Conservation (phyloP, 345 rosid genomes). For the Dimocarpus longan region DNA sequence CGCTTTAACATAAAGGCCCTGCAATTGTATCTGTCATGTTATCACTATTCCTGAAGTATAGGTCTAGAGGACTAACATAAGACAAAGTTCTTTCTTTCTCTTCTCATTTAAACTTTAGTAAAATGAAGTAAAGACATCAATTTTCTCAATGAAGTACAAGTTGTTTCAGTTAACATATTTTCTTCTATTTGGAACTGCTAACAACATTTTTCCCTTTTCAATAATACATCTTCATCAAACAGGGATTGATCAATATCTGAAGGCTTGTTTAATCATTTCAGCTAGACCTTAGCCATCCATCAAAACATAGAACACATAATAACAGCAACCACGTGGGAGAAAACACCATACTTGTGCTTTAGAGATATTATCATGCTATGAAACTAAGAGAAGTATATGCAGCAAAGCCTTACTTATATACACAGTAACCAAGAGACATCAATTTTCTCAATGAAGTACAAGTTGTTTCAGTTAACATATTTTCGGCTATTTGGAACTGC, state of each 20-base stretch:
- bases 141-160: no score
- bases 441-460: not conserved
- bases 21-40: not conserved
- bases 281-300: not conserved
- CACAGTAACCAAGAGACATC: no score
- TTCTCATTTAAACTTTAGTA: not conserved
- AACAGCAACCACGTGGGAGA: not conserved
- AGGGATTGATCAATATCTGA: no score
- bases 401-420: no score
- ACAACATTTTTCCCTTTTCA: no score
- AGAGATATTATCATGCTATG: no score
- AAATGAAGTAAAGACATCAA: not conserved
- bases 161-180: no score
- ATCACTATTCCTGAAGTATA: not conserved
- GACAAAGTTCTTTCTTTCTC: conserved; percentile 1
- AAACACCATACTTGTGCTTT: not conserved
- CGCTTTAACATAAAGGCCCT: not conserved
- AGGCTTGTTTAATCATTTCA: not conserved
- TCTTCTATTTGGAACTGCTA: no score
- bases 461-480: no score
- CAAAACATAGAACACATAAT: not conserved
- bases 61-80: not conserved
- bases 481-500: no score
- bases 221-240: no score
- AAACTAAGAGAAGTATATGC: not conserved